Conservation (phyloP, 2,329 filamentous ascomycete genomes). For the Amauroascus niger region DNA sequence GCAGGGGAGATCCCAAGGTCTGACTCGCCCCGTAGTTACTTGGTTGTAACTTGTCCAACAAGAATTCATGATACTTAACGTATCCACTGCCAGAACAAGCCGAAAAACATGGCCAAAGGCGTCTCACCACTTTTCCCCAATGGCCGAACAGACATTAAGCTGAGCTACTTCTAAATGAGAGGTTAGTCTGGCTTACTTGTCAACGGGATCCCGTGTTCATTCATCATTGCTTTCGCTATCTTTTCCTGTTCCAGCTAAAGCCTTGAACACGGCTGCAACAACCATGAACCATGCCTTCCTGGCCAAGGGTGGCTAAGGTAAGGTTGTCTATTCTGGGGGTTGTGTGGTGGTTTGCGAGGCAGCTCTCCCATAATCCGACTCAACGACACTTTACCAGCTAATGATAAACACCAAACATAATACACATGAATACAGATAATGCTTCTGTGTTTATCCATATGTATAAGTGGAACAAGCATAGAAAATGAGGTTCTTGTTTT, state of each 20-base stretch:
- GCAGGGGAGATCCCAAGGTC: slow-evolving; percentile 53
- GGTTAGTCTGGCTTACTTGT: neutral
- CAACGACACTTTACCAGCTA: slow-evolving; percentile 1
- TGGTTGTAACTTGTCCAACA: no score
- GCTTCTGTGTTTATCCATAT: no score
- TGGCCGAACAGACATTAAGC: slow-evolving; percentile 43
- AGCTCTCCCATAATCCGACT: slow-evolving; percentile 21
- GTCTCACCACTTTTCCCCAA: slow-evolving; percentile 44
- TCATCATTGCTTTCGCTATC: slow-evolving; percentile 50
- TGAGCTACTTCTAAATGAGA: slow-evolving; percentile 46
- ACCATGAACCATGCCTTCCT: slow-evolving; percentile 48
- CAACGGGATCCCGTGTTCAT: slow-evolving; percentile 22
- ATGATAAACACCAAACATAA: no score
- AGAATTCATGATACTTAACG: no score
- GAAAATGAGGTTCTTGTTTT: no score
- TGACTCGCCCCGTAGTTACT: no score
- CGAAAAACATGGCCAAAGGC: slow-evolving; percentile 43
- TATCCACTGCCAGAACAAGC: slow-evolving; percentile 30
- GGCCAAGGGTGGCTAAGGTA: slow-evolving; percentile 45
- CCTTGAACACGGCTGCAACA: slow-evolving; percentile 37
- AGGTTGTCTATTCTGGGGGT: slow-evolving; percentile 43
- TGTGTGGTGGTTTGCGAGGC: slow-evolving; percentile 36
- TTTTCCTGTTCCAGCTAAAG: slow-evolving; percentile 52
- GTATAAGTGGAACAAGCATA: no score
- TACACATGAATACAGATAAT: no score